Evolutionary conservation across 331 rosid species (phyloP).

Genomic region (Rhamnella rubrinervis): DNA sequence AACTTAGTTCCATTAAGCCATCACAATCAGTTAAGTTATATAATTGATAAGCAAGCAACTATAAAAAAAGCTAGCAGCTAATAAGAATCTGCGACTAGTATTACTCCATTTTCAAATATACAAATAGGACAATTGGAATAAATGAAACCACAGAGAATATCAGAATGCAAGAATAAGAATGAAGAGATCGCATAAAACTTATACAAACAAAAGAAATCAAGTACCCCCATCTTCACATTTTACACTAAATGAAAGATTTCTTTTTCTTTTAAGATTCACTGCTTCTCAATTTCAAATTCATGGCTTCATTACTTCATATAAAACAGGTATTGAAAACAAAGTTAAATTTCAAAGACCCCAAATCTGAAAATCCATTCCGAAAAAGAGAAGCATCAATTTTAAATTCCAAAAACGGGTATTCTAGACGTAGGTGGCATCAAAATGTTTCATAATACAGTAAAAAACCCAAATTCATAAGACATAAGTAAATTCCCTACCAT

Average conservation of each 20-base stretch:
- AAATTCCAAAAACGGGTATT: too few relatives aligned
- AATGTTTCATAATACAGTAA: too few relatives aligned
- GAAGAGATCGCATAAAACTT: too few relatives aligned
- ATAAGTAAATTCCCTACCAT: too few relatives aligned
- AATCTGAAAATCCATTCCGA: not conserved
- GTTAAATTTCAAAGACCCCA: not conserved
- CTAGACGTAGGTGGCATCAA: too few relatives aligned
- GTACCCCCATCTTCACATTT: too few relatives aligned
- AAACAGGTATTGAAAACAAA: not conserved
- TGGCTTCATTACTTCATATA: not conserved
- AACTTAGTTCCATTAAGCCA: slow-evolving; percentile 19
- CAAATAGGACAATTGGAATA: not conserved
- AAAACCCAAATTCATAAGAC: too few relatives aligned
- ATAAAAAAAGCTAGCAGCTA: not conserved
- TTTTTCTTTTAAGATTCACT: too few relatives aligned
- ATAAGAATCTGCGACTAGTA: not conserved
- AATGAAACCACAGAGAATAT: too few relatives aligned
- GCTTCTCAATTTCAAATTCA: not conserved
- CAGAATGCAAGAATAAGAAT: too few relatives aligned
- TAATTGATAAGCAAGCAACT: not conserved
- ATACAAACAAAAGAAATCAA: too few relatives aligned
- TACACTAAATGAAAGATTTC: too few relatives aligned
- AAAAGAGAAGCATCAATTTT: not conserved
- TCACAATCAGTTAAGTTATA: not conserved
- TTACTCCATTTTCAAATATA: not conserved